These are phyloP conservation scores for Beauveria caledonica DNA, from an alignment of 2,329 filamentous ascomycete genomes.

Conservation along the genomic window DNA sequence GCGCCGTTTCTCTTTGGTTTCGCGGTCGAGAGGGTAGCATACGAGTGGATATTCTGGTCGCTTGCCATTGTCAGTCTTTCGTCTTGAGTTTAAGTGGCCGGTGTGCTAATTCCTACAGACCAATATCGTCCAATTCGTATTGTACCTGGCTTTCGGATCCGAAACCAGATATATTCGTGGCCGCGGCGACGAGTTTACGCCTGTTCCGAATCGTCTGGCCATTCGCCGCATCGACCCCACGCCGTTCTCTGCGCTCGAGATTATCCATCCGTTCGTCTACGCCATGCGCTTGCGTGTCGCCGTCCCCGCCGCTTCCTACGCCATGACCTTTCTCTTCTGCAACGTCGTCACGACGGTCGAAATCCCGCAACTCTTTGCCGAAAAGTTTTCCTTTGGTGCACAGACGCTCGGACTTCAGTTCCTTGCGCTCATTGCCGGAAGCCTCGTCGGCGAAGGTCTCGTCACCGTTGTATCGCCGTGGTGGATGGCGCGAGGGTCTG, in stretches of 20 bases:
- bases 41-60: conserved; percentile 5
- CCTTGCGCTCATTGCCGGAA: conserved; percentile 3
- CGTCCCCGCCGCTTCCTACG: background rate
- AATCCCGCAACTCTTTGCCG: conserved; percentile 7
- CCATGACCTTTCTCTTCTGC: conserved; percentile 4
- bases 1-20: conserved; percentile 4
- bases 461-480: background rate
- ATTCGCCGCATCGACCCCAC: conserved; percentile 1
- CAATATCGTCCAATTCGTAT: background rate
- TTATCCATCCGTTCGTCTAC: background rate
- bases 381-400: background rate
- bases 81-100: background rate
- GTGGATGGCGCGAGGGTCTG: background rate
- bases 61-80: background rate
- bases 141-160: background rate
- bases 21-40: background rate
- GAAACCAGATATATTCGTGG: background rate
- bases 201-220: background rate
- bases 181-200: background rate
- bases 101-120: background rate
- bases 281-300: background rate
- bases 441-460: background rate
- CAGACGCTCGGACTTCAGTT: conserved; percentile 4
- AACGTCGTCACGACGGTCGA: conserved; percentile 5
- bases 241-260: background rate